phyloP scores from a whole-genome alignment of 495 filamentous ascomycete species.

The Hypoxylon perforatum region DNA sequence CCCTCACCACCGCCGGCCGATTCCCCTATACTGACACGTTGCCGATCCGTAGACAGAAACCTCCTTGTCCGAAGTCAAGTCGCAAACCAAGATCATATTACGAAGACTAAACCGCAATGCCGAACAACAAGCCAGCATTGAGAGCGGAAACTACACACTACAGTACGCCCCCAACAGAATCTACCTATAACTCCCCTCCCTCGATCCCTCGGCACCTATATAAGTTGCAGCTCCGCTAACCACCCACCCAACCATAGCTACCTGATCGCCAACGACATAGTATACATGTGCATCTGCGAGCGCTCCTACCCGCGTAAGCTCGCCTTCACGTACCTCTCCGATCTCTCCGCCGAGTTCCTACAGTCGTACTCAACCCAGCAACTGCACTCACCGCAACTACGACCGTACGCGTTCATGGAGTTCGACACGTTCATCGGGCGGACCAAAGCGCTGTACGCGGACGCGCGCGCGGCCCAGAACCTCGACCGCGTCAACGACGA shows the following conservation, averaged over 20 bases:
- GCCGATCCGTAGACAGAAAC: constrained; percentile 63
- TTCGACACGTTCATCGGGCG: constrained; percentile 97
- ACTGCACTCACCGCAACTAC: constrained; percentile 76
- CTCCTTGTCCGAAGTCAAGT: constrained; percentile 87
- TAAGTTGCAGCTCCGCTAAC: constrained; percentile 4
- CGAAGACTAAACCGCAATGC: constrained; percentile 86
- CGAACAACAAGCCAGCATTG: constrained; percentile 91
- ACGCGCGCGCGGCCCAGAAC: constrained; percentile 87
- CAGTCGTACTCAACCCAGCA: constrained; percentile 80
- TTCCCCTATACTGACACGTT: constrained; percentile 44
- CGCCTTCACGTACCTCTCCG: constrained; percentile 97
- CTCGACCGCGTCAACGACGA: constrained; percentile 93
- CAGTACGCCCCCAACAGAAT: constrained; percentile 71
- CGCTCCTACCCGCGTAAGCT: constrained; percentile 96
- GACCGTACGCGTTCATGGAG: constrained; percentile 95
- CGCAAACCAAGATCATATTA: constrained; percentile 89
- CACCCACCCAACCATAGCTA: constrained; percentile 69
- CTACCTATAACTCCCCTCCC: not conserved
- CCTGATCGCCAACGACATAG: constrained; percentile 80
- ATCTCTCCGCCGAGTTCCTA: constrained; percentile 90
- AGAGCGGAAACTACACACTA: constrained; percentile 81
- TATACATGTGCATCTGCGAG: constrained; percentile 94
- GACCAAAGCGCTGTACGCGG: constrained; percentile 94
- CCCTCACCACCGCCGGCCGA: constrained; percentile 2
- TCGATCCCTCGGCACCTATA: no score